These are phyloP conservation scores for Pythium rishiriense DNA, from an alignment of 352 stramenopile species.

Conservation along the genomic window DNA sequence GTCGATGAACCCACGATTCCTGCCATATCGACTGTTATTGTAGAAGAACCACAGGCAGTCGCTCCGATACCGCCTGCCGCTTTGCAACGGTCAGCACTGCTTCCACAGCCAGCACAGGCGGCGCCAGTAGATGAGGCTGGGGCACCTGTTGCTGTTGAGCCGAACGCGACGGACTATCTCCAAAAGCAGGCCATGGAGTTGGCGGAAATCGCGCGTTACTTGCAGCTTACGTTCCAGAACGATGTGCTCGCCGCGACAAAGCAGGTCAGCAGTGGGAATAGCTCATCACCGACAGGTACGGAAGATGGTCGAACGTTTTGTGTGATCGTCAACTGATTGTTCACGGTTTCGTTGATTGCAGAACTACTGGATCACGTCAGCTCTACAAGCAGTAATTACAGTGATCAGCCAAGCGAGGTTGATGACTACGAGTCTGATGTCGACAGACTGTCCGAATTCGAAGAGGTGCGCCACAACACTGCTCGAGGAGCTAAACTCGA, in stretches of 20 bases:
- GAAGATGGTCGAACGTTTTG: not conserved
- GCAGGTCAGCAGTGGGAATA: slow-evolving; percentile 28
- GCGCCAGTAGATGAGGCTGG: too few relatives aligned
- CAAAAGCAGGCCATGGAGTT: slow-evolving; percentile 39
- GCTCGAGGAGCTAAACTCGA: not conserved
- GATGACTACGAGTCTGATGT: slow-evolving; percentile 25
- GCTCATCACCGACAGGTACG: slow-evolving; percentile 30
- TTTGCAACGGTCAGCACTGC: not conserved
- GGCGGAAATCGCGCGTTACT: slow-evolving; percentile 35
- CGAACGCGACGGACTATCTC: slow-evolving; percentile 29
- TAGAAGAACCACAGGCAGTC: not conserved
- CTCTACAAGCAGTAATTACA: slow-evolving; percentile 30
- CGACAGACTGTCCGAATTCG: slow-evolving; percentile 71
- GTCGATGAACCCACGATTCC: not conserved
- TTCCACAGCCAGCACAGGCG: not conserved
- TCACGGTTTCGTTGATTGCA: slow-evolving; percentile 1
- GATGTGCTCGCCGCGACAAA: slow-evolving; percentile 24
- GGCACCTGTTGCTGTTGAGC: not conserved
- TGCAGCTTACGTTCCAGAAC: slow-evolving; percentile 36
- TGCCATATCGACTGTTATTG: too few relatives aligned
- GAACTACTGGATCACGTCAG: slow-evolving; percentile 30
- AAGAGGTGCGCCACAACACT: slow-evolving; percentile 44
- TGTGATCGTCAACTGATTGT: not conserved
- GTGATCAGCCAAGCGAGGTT: slow-evolving; percentile 22
- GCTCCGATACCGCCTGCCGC: not conserved